These are phyloP conservation scores for Colletotrichum phormii DNA, from an alignment of 2,329 filamentous ascomycete genomes.

Conservation along the genomic window DNA sequence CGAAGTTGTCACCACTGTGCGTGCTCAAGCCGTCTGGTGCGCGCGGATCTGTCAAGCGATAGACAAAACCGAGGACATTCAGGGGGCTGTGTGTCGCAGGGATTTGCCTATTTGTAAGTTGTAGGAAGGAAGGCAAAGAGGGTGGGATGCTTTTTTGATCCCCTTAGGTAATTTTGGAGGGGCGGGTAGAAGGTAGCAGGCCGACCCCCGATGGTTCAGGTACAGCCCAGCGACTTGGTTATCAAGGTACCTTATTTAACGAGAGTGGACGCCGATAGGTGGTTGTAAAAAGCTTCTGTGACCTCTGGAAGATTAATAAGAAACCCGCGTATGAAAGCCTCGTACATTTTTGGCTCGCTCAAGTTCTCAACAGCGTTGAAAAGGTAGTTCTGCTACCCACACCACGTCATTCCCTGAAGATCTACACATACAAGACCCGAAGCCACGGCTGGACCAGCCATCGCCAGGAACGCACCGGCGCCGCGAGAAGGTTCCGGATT, in stretches of 20 bases:
- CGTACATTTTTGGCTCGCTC: constrained; percentile 16
- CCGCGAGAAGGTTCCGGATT: constrained; percentile 17
- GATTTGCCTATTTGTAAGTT: constrained; percentile 16
- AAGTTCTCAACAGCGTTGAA: not conserved
- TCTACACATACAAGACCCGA: not conserved
- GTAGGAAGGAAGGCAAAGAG: not conserved
- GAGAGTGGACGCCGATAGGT: not conserved
- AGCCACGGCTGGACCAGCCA: not conserved
- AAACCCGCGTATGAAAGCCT: not conserved
- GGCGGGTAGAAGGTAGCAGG: not conserved
- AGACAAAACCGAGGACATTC: constrained; percentile 20
- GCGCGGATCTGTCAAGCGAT: constrained; percentile 17
- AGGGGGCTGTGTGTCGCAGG: constrained; percentile 9
- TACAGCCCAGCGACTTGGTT: not conserved
- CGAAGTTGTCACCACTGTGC: not conserved
- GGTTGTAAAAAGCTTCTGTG: not conserved
- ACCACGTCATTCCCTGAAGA: constrained; percentile 27
- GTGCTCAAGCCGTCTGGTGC: not conserved
- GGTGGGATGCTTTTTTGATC: constrained; percentile 25
- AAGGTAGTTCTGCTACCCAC: constrained; percentile 3
- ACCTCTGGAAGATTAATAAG: constrained; percentile 15
- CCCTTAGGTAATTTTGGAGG: constrained; percentile 21
- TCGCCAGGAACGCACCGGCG: constrained; percentile 8
- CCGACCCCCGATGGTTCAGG: not conserved
- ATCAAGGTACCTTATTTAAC: too few species aligned